Base-by-base conservation (phyloP, 441 rosid species). In the Erysimum pusillum region DNA sequence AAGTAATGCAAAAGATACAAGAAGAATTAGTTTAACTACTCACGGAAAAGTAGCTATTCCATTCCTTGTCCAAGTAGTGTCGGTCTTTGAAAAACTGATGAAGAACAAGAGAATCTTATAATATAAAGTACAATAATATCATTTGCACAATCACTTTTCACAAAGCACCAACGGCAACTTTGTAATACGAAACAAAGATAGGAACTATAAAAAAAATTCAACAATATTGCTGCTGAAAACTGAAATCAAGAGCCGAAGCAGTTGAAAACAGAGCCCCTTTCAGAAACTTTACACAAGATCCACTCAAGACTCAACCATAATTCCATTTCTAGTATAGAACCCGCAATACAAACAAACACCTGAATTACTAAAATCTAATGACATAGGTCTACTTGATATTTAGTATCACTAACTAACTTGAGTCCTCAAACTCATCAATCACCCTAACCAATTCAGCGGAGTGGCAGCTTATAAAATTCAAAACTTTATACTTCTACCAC, bases 1-100 rank as follows among this genome's bases (percentile, higher is more conserved):
- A 61, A 32, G 53, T 56, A 53, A 83, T 68, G 60, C 0, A 70
- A 42, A 17, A 76, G 41, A 78, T 42, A 57, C 56, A 31, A 22
- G 18, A 17, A 46, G 31, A 32, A n/a, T 32, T 49, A 54, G 66
- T 45, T 34, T 63, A 22, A n/a, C 6, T 53, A 88, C 98, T 89
- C 81, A 94, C 98, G 5, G 89, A 79, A 73, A 94, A 91, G 80
- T 89, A 89, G 66, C 69, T 85, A 52, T 92, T 90, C 97, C 97
- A 94, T 80, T 94, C 98, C 87, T 94, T 94, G 76, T 91, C 94
- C 91, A 94, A 79, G 85, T 94, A 94, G 80, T 92, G 98, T 70
- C 97, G 88, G 81, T 94, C 98, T 81, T 94, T 94, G 80, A 94
- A 94, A 81, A 94, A 94, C 97, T 91, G 84, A 76, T 45, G 11